Evolutionary conservation across 768 basidiomycete genomes (phyloP).

Genomic region (Hydnum rufescens): DNA sequence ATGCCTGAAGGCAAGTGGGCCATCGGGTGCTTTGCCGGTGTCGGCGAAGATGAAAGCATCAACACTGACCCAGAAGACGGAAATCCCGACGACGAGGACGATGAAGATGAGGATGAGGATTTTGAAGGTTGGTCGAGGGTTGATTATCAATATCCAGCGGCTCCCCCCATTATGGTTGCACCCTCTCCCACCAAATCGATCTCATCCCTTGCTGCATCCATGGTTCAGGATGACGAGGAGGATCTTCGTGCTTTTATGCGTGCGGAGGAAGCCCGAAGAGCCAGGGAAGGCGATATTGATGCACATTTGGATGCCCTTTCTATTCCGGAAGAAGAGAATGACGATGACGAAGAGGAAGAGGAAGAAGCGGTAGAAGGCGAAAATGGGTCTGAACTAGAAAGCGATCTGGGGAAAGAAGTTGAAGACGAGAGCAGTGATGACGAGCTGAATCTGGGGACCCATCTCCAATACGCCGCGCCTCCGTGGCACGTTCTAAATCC

Average conservation of each 20-base stretch:
- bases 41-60: background rate
- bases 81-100: background rate
- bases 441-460: background rate
- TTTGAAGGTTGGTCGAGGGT: background rate
- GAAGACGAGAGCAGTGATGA: background rate
- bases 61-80: slow-evolving; percentile 1
- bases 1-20: background rate
- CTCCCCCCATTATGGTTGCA: background rate
- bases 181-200: background rate
- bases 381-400: background rate
- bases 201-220: background rate
- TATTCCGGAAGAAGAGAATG: background rate
- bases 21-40: background rate
- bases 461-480: background rate
- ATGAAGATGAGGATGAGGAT: slow-evolving; percentile 1
- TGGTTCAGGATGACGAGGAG: background rate
- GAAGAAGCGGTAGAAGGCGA: background rate
- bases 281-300: background rate
- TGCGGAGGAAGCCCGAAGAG: background rate
- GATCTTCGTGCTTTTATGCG: background rate
- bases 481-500: no score
- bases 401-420: background rate
- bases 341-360: background rate
- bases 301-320: background rate
- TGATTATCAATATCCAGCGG: background rate